Evolutionary conservation across 345 rosid genomes (phyloP).

Genomic region (Eutrema yunnanense): DNA sequence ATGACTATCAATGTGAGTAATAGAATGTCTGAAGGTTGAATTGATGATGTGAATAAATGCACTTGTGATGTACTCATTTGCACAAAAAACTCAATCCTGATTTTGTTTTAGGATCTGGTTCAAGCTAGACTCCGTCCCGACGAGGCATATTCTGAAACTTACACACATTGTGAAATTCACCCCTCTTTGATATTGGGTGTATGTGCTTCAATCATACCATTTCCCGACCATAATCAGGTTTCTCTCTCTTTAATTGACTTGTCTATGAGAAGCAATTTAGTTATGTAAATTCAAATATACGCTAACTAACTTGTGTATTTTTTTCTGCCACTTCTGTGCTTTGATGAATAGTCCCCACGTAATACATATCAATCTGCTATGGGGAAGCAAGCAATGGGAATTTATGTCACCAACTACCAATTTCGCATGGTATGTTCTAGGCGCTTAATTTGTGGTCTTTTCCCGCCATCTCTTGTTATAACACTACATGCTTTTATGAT

Average conservation of each 20-base stretch:
- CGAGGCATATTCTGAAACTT: constrained; percentile 81
- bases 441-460: not conserved
- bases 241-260: constrained; percentile 10
- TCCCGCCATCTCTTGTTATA: not conserved
- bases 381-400: constrained; percentile 99
- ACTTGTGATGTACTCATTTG: not conserved
- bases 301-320: not conserved
- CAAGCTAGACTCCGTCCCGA: constrained; percentile 70
- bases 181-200: constrained; percentile 95
- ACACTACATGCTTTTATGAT: not conserved
- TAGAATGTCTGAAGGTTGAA: not conserved
- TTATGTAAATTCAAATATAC: not conserved
- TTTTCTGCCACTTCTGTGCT: not conserved
- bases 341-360: constrained; percentile 77
- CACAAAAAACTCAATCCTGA: constrained; percentile 5
- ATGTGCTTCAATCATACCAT: constrained; percentile 98
- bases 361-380: constrained; percentile 98
- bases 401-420: constrained; percentile 95
- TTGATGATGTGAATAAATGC: not conserved
- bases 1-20: constrained; percentile 93
- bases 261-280: not conserved
- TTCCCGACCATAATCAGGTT: constrained; percentile 99
- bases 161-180: constrained; percentile 98
- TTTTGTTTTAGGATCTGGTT: constrained; percentile 67
- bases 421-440: constrained; percentile 72